Conservation (phyloP, 139 green algal species). For the Nannochloris sp. region DNA sequence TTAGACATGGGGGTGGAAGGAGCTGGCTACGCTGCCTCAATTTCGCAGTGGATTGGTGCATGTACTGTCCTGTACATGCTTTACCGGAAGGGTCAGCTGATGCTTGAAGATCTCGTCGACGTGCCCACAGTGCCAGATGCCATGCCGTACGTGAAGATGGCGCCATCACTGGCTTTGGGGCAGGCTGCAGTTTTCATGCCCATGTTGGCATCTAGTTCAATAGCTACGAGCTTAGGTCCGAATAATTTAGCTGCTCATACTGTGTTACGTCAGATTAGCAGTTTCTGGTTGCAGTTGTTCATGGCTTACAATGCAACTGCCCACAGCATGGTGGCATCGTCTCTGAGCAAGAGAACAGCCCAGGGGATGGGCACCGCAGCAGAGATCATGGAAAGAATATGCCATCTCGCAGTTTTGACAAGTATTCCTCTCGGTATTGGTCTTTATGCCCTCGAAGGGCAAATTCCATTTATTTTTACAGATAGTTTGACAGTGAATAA, state of each 20-base stretch:
- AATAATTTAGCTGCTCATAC: constrained; percentile 21
- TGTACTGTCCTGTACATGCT: constrained; percentile 26
- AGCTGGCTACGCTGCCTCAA: constrained; percentile 45
- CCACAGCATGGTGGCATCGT: constrained; percentile 21
- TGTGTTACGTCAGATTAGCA: constrained; percentile 24
- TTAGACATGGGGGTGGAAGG: constrained; percentile 46
- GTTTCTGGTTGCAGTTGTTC: constrained; percentile 28
- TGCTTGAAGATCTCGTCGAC: constrained; percentile 7
- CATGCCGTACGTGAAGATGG: constrained; percentile 16
- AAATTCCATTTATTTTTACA: constrained; percentile 28
- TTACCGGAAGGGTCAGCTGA: constrained; percentile 4
- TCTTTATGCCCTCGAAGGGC: constrained; percentile 3
- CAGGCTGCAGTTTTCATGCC: constrained; percentile 23
- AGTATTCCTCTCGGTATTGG: constrained; percentile 5
- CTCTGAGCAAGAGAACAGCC: constrained; percentile 4
- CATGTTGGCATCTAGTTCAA: constrained; percentile 19
- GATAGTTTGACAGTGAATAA: constrained; percentile 4
- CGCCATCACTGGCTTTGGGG: constrained; percentile 7
- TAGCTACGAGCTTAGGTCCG: constrained; percentile 19
- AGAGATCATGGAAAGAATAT: constrained; percentile 14
- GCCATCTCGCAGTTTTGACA: constrained; percentile 16
- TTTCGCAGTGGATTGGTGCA: constrained; percentile 42
- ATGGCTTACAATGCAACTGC: constrained; percentile 23
- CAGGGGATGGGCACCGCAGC: constrained; percentile 1
- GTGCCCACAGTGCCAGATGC: constrained; percentile 6